Evolutionary conservation across 225 moss, liverwort and hornwort genomes (phyloP).

Genomic region (Marchantia paleacea): DNA sequence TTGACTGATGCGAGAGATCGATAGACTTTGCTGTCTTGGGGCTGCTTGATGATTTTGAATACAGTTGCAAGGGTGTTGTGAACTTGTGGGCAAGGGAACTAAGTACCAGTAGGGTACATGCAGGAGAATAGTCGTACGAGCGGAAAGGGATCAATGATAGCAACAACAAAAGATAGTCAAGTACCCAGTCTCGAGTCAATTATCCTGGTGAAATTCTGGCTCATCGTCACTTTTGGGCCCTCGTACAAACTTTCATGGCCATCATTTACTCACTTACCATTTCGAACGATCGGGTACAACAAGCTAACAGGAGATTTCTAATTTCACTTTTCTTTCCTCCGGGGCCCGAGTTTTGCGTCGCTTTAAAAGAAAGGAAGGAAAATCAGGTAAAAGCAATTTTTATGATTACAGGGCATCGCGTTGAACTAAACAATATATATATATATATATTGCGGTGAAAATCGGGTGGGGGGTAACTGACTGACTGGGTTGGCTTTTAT

Average conservation of each 20-base stretch:
- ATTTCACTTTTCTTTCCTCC: background rate
- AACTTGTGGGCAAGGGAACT: conserved; percentile 5
- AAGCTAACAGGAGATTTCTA: background rate
- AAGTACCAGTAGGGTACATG: conserved; percentile 15
- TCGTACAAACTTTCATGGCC: conserved; percentile 8
- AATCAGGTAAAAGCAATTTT: too few species aligned
- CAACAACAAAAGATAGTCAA: conserved; percentile 14
- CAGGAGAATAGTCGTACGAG: conserved; percentile 16
- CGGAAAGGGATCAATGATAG: conserved; percentile 16
- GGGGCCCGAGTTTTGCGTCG: too few species aligned
- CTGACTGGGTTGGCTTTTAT: background rate
- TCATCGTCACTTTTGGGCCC: conserved; percentile 1
- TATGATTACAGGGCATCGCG: too few species aligned
- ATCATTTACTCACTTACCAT: conserved; percentile 7
- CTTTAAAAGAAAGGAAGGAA: too few species aligned
- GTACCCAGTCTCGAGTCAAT: conserved; percentile 2
- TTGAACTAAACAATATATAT: too few species aligned
- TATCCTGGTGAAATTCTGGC: conserved; percentile 12
- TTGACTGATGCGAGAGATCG: conserved; percentile 1
- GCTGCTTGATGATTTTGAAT: background rate
- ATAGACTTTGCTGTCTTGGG: background rate
- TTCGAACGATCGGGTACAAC: conserved; percentile 5
- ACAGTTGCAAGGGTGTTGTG: background rate
- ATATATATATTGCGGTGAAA: too few species aligned
- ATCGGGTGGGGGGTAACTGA: too few species aligned